A percentile compares a stretch with the other conserved stretches of the same genome.
Evolutionary conservation across 306 rosid genomes (phyloP).

Genomic region (Fragaria nilgerrensis): DNA sequence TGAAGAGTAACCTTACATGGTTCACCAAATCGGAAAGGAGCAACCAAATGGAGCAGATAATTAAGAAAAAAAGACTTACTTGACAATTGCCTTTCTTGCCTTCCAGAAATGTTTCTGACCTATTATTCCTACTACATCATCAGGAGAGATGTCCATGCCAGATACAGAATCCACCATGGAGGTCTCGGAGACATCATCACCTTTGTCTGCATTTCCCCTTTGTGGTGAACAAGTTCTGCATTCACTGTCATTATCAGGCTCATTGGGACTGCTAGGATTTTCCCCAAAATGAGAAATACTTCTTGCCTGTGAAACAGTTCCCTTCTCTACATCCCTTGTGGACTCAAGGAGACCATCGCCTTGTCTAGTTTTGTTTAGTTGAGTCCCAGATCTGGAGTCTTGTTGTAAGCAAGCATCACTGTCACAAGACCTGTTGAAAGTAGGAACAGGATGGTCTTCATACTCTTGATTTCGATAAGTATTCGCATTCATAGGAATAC

Average conservation of each 20-base stretch:
- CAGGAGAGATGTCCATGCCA: slow-evolving; percentile 59
- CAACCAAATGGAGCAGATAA: slow-evolving; percentile 4
- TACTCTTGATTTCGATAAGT: slow-evolving; percentile 38
- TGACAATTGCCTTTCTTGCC: slow-evolving; percentile 85
- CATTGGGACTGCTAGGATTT: slow-evolving; percentile 37
- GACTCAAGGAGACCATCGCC: slow-evolving; percentile 43
- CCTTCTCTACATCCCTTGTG: slow-evolving; percentile 41
- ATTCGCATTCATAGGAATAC: slow-evolving; percentile 26
- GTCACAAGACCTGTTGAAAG: slow-evolving; percentile 35
- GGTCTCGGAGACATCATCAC: slow-evolving; percentile 61
- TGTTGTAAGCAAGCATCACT: slow-evolving; percentile 41
- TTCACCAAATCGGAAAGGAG: slow-evolving; percentile 1
- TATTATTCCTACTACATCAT: slow-evolving; percentile 78
- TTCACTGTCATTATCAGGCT: slow-evolving; percentile 39
- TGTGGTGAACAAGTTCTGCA: slow-evolving; percentile 35
- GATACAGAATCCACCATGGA: slow-evolving; percentile 62
- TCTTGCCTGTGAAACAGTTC: slow-evolving; percentile 29
- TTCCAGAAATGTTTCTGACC: slow-evolving; percentile 97
- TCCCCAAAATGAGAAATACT: slow-evolving; percentile 28
- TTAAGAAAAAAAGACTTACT: slow-evolving; percentile 53
- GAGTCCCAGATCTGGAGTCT: slow-evolving; percentile 37
- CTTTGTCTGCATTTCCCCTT: slow-evolving; percentile 48
- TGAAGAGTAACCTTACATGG: not conserved
- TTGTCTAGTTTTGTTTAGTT: slow-evolving; percentile 31
- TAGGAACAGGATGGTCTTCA: slow-evolving; percentile 36